phyloP scores from a whole-genome alignment of 2,329 filamentous ascomycete species.

The Aphanocladium album region DNA sequence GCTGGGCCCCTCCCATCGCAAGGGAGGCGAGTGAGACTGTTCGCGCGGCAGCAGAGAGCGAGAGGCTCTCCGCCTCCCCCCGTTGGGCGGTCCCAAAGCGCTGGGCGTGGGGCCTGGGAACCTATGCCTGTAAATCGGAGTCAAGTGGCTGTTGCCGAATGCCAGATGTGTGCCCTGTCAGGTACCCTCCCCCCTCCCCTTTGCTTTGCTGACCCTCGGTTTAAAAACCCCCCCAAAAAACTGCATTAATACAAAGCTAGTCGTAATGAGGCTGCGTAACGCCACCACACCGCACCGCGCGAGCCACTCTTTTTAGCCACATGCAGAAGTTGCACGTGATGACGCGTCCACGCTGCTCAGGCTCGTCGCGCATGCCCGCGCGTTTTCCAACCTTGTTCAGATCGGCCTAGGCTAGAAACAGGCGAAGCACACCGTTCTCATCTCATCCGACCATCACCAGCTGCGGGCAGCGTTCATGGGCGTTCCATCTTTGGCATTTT shows the following conservation, averaged over 20 bases:
- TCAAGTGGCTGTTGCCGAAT: constrained; percentile 10
- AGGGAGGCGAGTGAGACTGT: no score
- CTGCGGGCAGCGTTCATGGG: neutral
- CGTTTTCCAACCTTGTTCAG: neutral
- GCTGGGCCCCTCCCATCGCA: no score
- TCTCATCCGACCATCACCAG: neutral
- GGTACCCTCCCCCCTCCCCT: neutral
- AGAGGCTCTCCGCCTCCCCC: no score
- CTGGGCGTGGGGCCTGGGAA: neutral
- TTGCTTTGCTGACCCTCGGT: no score
- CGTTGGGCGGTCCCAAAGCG: neutral
- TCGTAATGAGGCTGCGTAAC: no score
- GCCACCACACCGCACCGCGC: no score
- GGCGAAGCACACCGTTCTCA: neutral
- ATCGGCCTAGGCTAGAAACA: neutral
- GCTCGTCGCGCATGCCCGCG: neutral
- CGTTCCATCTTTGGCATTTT: no score
- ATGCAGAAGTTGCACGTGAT: constrained; percentile 6
- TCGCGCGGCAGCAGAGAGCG: no score
- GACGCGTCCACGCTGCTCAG: neutral
- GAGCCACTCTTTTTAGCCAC: constrained; percentile 17
- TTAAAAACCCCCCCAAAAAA: no score
- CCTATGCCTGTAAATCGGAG: constrained; percentile 4
- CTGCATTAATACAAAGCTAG: no score
- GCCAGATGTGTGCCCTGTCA: constrained; percentile 8